These are phyloP conservation scores for Diaporthe vaccinii DNA, from an alignment of 2,329 filamentous ascomycete species.

Conservation along the genomic window DNA sequence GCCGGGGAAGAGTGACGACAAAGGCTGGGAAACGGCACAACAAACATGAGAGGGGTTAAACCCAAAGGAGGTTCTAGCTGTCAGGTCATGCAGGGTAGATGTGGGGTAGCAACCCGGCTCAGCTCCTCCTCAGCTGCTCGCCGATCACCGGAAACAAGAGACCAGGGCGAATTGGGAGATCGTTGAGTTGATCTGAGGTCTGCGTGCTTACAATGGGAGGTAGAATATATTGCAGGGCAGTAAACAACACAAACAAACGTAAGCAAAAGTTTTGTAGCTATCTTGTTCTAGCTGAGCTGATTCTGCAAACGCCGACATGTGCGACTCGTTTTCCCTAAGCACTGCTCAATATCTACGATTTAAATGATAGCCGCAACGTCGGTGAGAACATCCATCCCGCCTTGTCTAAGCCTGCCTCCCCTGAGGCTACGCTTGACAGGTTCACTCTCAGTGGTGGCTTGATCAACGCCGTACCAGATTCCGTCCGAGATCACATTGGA, in stretches of 20 bases:
- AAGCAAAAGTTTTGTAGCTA: not conserved
- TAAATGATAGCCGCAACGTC: not conserved
- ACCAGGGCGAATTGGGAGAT: not conserved
- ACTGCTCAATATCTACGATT: not conserved
- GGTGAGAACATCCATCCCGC: not conserved
- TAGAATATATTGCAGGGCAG: not conserved
- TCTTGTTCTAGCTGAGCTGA: not conserved
- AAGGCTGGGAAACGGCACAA: not conserved
- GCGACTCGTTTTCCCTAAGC: not conserved
- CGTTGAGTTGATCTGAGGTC: not conserved
- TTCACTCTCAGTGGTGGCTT: not conserved
- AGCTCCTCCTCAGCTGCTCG: not conserved
- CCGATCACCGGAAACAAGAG: not conserved
- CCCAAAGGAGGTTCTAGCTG: not conserved
- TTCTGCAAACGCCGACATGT: not conserved
- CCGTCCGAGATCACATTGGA: not conserved
- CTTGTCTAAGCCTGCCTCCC: not conserved
- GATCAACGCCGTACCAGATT: not conserved
- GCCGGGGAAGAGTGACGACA: not conserved
- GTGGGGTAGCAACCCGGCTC: not conserved
- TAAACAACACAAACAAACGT: not conserved
- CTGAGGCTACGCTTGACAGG: not conserved
- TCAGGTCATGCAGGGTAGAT: not conserved
- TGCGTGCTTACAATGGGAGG: no score
- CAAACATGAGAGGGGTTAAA: not conserved